phyloP scores from a whole-genome alignment of 2,329 filamentous ascomycete species.

The Aspergillus texensis region DNA sequence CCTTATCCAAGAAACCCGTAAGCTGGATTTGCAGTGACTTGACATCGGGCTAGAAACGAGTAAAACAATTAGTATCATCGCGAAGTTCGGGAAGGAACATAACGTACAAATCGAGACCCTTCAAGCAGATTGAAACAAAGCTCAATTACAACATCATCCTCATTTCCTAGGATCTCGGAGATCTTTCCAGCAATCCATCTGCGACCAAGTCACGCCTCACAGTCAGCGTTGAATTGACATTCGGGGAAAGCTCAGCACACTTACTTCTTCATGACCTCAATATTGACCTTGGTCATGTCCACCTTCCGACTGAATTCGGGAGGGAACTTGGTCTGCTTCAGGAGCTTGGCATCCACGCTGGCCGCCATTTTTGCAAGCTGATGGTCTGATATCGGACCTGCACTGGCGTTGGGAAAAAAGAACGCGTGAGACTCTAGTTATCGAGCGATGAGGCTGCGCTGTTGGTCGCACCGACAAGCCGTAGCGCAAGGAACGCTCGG shows the following conservation, averaged over 20 bases:
- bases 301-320: slow-evolving; percentile 93
- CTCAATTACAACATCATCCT: slow-evolving; percentile 95
- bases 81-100: not conserved
- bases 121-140: slow-evolving; percentile 73
- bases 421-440: slow-evolving; percentile 12
- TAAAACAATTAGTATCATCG: slow-evolving; percentile 21
- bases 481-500: slow-evolving; percentile 1
- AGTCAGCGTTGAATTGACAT: slow-evolving; percentile 18
- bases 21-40: slow-evolving; percentile 94
- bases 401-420: not conserved
- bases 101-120: slow-evolving; percentile 71
- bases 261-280: slow-evolving; percentile 97
- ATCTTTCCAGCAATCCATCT: slow-evolving; percentile 95
- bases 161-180: slow-evolving; percentile 81
- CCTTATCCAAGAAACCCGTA: slow-evolving; percentile 91
- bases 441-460: slow-evolving; percentile 16
- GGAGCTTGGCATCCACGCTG: slow-evolving; percentile 83
- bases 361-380: slow-evolving; percentile 68
- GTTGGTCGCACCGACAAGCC: slow-evolving; percentile 8
- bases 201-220: slow-evolving; percentile 1
- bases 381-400: not conserved
- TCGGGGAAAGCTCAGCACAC: slow-evolving; percentile 34
- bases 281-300: slow-evolving; percentile 95
- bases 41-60: slow-evolving; percentile 75
- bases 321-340: slow-evolving; percentile 91